Evolutionary conservation across 225 moss, liverwort and hornwort genomes (phyloP).

Genomic region (Asterella californica): DNA sequence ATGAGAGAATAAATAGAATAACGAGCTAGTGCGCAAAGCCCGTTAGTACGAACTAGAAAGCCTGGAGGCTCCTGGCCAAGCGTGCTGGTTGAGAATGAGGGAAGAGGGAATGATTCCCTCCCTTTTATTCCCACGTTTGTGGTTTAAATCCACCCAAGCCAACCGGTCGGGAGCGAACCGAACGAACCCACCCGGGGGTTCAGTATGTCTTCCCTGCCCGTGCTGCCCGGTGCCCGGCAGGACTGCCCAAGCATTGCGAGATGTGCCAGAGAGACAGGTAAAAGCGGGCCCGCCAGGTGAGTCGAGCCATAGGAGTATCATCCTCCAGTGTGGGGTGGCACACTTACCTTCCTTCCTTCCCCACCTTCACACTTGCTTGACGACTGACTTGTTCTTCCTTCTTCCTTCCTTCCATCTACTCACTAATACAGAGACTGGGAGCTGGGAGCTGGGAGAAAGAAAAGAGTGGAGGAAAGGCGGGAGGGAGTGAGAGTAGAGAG

Average conservation of each 20-base stretch:
- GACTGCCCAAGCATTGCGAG: neutral
- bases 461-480: neutral
- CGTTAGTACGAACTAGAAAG: no score
- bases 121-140: no score
- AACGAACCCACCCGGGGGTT: neutral
- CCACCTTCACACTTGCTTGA: neutral
- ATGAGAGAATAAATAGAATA: no score
- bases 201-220: neutral
- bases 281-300: constrained; percentile 46
- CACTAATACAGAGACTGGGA: neutral
- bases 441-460: neutral
- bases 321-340: neutral
- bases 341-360: neutral
- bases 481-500: neutral
- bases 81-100: no score
- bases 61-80: no score
- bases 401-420: constrained; percentile 8
- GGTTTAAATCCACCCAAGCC: neutral
- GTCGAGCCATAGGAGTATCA: constrained; percentile 11
- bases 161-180: neutral
- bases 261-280: constrained; percentile 32
- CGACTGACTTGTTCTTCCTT: neutral
- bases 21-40: no score
- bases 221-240: neutral
- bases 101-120: no score